These are phyloP conservation scores for Trichophyton simii DNA, from an alignment of 2,329 filamentous ascomycete species.

Conservation along the genomic window DNA sequence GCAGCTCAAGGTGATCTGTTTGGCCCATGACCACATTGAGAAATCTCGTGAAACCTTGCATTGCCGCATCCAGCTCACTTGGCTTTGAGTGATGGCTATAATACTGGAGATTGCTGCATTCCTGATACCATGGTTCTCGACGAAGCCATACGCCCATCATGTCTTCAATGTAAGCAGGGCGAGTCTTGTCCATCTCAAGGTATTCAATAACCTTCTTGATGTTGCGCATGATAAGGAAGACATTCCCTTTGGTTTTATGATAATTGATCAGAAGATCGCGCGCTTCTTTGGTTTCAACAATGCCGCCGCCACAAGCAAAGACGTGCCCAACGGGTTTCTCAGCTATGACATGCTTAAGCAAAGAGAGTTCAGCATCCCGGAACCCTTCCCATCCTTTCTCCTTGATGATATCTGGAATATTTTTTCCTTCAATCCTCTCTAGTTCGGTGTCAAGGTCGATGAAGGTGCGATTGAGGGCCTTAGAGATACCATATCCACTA, in stretches of 20 bases:
- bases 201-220: constrained; percentile 82
- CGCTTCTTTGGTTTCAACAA: constrained; percentile 75
- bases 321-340: constrained; percentile 65
- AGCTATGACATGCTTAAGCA: constrained; percentile 60
- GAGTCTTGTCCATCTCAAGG: constrained; percentile 73
- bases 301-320: constrained; percentile 85
- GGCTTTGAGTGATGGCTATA: constrained; percentile 58
- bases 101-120: constrained; percentile 91
- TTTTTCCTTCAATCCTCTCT: constrained; percentile 58
- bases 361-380: constrained; percentile 60
- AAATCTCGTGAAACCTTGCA: constrained; percentile 62
- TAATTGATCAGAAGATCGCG: constrained; percentile 63
- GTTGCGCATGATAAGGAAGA: constrained; percentile 76
- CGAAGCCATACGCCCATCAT: constrained; percentile 84
- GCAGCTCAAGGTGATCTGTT: constrained; percentile 41
- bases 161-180: constrained; percentile 84
- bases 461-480: constrained; percentile 61
- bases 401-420: constrained; percentile 77
- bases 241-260: constrained; percentile 63
- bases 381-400: constrained; percentile 78
- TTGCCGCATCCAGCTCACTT: constrained; percentile 39
- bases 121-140: constrained; percentile 75
- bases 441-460: constrained; percentile 81
- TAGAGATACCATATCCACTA: constrained; percentile 71
- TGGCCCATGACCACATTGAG: constrained; percentile 56